These are phyloP conservation scores for Lactifluus piperatus DNA, from an alignment of 768 basidiomycete species.

Conservation along the genomic window DNA sequence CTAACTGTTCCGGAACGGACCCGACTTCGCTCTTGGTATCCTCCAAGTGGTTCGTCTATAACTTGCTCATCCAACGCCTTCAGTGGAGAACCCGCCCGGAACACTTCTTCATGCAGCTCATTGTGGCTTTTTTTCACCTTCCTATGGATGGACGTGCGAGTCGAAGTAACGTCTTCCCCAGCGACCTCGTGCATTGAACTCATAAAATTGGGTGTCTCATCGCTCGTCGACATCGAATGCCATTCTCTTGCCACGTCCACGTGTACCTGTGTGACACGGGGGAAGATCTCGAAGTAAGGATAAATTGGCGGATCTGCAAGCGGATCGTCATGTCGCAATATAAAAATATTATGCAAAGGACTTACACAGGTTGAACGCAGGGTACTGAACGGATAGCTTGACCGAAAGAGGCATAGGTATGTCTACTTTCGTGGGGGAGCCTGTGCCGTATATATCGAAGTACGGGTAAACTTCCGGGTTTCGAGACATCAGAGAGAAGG, in stretches of 20 bases:
- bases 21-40: slow-evolving; percentile 1
- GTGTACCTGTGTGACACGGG: not conserved
- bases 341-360: not conserved
- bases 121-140: not conserved
- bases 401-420: not conserved
- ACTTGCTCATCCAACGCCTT: not conserved
- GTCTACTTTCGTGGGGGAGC: not conserved
- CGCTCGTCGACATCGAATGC: not conserved
- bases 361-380: slow-evolving; percentile 24
- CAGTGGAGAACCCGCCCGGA: not conserved
- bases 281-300: slow-evolving; percentile 24
- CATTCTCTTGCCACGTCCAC: not conserved
- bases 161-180: not conserved
- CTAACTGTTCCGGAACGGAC: slow-evolving; percentile 20
- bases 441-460: slow-evolving; percentile 23
- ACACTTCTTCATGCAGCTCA: slow-evolving; percentile 6
- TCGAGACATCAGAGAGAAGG: not conserved
- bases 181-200: not conserved
- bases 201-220: not conserved
- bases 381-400: slow-evolving; percentile 18
- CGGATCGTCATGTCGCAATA: not conserved
- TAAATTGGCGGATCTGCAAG: slow-evolving; percentile 23
- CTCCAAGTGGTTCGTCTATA: not conserved
- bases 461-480: slow-evolving; percentile 22
- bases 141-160: not conserved